Percentiles rank a stretch among this genome's conserved stretches.
phyloP scores from a whole-genome alignment of 495 filamentous ascomycete species.

The Astrothelium subdiscretum region DNA sequence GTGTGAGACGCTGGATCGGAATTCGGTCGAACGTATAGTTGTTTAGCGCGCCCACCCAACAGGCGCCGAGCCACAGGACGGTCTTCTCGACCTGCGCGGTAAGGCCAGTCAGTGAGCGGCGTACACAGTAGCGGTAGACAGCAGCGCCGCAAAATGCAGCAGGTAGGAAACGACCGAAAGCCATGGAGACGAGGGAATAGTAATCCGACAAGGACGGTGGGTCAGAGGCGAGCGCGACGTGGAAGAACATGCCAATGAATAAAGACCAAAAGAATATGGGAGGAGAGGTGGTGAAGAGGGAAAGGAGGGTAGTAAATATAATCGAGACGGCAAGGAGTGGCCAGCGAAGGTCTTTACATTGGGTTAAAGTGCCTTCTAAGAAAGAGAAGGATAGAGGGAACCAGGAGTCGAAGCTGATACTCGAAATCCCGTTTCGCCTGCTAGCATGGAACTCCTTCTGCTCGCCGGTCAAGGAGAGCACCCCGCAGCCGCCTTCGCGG shows the following conservation, averaged over 20 bases:
- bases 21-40: constrained; percentile 37
- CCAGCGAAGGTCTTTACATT: constrained; percentile 33
- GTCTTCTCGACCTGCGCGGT: constrained; percentile 34
- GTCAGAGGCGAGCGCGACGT: constrained; percentile 33
- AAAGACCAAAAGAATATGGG: constrained; percentile 30
- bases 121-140: constrained; percentile 32
- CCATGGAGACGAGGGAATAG: constrained; percentile 32
- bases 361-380: constrained; percentile 25
- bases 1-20: constrained; percentile 32
- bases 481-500: constrained; percentile 29
- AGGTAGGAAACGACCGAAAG: constrained; percentile 31
- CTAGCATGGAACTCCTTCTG: constrained; percentile 22
- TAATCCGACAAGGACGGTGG: constrained; percentile 28
- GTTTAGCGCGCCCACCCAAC: constrained; percentile 32
- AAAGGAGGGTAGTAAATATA: constrained; percentile 27
- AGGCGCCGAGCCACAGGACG: constrained; percentile 32
- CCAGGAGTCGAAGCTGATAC: constrained; percentile 29
- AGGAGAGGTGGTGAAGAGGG: constrained; percentile 32
- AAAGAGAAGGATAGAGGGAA: constrained; percentile 32
- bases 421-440: constrained; percentile 24
- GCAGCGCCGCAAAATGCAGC: constrained; percentile 30
- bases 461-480: constrained; percentile 28
- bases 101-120: constrained; percentile 28
- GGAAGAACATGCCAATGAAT: constrained; percentile 31
- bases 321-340: constrained; percentile 29